Base-by-base conservation (phyloP, 1,139 yeast genomes). In the Lodderomyces beijingensis region DNA sequence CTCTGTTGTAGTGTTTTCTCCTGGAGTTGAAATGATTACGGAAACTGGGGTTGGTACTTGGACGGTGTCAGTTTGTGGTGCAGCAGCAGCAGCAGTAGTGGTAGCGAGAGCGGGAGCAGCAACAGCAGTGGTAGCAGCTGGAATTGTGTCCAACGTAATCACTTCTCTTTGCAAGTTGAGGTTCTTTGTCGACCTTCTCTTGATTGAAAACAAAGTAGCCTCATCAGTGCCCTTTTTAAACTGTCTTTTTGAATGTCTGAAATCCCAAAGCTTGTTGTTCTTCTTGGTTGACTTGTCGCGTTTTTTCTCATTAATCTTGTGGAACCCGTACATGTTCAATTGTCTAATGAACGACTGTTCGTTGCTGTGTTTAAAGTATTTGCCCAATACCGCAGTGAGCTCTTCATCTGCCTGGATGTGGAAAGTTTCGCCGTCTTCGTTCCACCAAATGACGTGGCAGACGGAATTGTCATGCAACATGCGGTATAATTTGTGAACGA, bases 271-370 rank as follows among this genome's bases (percentile, higher is more conserved):
- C 32, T 32, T 32, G 28, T 28, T 39, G 33, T 22, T 12, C 17
- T 30, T 21, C 15, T 8, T 14, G 17, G 3, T 8, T 28, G 28
- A 28, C 11, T 35, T 38, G 24, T 33, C 39, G 30, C 38, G 37
- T 38, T 45, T 44, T 40, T 56, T 62, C 39, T 56, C 58, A 46
- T 65, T 67, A 12, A 81, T 86, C 53, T 82, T 82, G 50, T 82
- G 89, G 55, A 81, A 81, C 8, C 87, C 91, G 50, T 82, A 82
- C 86, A 82, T 82, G 55, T 82, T 83, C 38, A 82, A 51, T 48
- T 82, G 91, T 35, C 91, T 69, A 16, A 82, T 84, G 54, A 82
- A 82, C n/a, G 85, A 77, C 1, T 89, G 85, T 33, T 81, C 80
- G 49, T 82, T 82, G 26, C 86, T 79, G 52, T 82, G 91, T 50